Percentiles rank a stretch among this genome's conserved stretches.
These are phyloP conservation scores for Funneliformis caledonium DNA, from an alignment of 371 early-diverging fungal genomes.

Conservation along the genomic window DNA sequence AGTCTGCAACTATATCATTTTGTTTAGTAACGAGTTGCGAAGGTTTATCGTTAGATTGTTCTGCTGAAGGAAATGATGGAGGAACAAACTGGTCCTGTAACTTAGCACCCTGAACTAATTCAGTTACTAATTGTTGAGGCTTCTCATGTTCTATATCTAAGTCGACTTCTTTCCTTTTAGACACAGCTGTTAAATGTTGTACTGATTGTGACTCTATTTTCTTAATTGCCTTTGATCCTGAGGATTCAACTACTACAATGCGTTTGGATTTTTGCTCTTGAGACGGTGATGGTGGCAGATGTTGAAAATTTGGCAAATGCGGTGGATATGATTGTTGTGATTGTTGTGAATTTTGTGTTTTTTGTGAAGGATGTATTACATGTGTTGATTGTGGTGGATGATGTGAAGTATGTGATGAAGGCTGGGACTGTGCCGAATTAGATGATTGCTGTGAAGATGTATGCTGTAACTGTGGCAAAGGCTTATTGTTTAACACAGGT, in stretches of 20 bases:
- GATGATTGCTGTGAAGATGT: slow-evolving; percentile 14
- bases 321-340: not conserved
- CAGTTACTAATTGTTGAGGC: not conserved
- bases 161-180: not conserved
- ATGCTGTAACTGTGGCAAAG: slow-evolving; percentile 1
- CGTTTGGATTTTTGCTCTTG: slow-evolving; percentile 33
- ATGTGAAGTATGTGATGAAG: slow-evolving; percentile 15
- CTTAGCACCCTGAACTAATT: not conserved
- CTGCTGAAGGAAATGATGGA: not conserved
- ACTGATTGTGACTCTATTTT: not conserved
- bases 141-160: slow-evolving; percentile 8
- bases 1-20: slow-evolving; percentile 22
- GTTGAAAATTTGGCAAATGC: not conserved
- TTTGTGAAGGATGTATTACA: slow-evolving; percentile 1
- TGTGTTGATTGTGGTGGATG: slow-evolving; percentile 1
- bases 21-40: slow-evolving; percentile 18
- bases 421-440: not conserved
- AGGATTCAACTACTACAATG: not conserved
- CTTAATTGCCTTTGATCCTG: not conserved
- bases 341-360: not conserved
- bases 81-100: not conserved
- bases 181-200: not conserved
- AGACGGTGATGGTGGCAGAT: no score
- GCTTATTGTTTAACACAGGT: slow-evolving; percentile 19
- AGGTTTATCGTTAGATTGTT: slow-evolving; percentile 37